These are phyloP conservation scores for Colletotrichum sp. DNA, from an alignment of 2,329 filamentous ascomycete genomes.

Conservation along the genomic window DNA sequence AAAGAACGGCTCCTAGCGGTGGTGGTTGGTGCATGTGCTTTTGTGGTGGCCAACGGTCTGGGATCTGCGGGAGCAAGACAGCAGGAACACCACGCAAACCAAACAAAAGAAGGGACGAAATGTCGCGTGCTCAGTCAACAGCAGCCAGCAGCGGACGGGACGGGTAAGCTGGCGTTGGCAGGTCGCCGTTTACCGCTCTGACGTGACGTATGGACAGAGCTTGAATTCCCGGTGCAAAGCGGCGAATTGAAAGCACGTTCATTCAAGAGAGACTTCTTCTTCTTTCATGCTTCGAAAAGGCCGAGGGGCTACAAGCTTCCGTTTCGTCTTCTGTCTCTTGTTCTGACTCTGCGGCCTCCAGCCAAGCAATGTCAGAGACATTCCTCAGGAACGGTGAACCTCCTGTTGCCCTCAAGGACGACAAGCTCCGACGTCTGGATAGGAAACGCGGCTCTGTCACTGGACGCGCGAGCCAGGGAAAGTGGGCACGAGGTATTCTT, in stretches of 20 bases:
- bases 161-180: background rate
- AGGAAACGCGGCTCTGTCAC: constrained; percentile 6
- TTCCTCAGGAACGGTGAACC: background rate
- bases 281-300: background rate
- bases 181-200: background rate
- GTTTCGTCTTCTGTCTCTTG: background rate
- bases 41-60: background rate
- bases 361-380: background rate
- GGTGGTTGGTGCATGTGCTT: background rate
- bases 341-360: background rate
- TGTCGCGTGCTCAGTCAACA: constrained; percentile 11
- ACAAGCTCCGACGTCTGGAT: background rate
- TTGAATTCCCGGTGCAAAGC: background rate
- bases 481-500: background rate
- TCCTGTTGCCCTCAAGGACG: background rate
- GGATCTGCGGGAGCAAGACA: background rate
- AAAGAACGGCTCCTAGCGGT: background rate
- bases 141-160: background rate
- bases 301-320: background rate
- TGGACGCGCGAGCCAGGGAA: background rate
- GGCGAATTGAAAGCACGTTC: background rate
- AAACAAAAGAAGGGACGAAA: background rate
- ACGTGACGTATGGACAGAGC: background rate
- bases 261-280: background rate
- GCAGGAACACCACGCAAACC: background rate